Percentiles rank a stretch among this genome's conserved stretches.
Evolutionary conservation across 2,329 filamentous ascomycete genomes (phyloP).

Genomic region (Beauveria medogensis): DNA sequence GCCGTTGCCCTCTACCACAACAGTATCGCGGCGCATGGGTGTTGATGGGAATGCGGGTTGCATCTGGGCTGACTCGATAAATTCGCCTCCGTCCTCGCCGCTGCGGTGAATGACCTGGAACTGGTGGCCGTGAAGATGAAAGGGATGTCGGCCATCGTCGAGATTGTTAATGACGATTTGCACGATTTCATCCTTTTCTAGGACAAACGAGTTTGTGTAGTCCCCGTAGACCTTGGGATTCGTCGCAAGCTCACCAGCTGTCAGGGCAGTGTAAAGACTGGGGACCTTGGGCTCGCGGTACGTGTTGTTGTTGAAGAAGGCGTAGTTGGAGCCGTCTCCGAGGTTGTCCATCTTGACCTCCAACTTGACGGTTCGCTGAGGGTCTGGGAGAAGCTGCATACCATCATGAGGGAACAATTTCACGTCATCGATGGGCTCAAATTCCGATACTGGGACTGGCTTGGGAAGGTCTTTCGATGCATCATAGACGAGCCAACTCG

Average conservation of each 20-base stretch:
- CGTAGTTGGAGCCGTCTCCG: conserved; percentile 51
- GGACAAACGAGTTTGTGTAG: conserved; percentile 58
- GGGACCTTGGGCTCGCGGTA: conserved; percentile 71
- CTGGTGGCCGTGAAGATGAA: conserved; percentile 70
- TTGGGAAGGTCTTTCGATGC: conserved; percentile 26
- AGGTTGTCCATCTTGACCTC: conserved; percentile 56
- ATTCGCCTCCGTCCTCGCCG: conserved; percentile 48
- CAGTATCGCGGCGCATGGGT: conserved; percentile 62
- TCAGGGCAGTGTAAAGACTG: conserved; percentile 67
- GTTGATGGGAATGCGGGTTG: conserved; percentile 40
- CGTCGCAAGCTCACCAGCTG: conserved; percentile 49
- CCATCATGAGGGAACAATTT: conserved; percentile 61
- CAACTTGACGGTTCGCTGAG: conserved; percentile 56
- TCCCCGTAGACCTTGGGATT: conserved; percentile 57
- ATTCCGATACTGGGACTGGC: conserved; percentile 44
- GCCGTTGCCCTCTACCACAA: conserved; percentile 56
- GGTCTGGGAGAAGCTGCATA: conserved; percentile 48
- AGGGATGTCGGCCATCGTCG: conserved; percentile 63
- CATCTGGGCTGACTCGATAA: conserved; percentile 37
- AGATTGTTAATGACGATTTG: conserved; percentile 72
- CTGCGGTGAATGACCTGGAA: conserved; percentile 62
- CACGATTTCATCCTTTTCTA: conserved; percentile 58
- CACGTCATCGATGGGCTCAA: conserved; percentile 67
- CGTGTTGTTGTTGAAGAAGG: conserved; percentile 70
- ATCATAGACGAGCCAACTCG: conserved; percentile 57